Evolutionary conservation across 257 asterid species (phyloP), one percentile per base, ranked within the genome.

Genomic region (Solanum lignicaule): DNA sequence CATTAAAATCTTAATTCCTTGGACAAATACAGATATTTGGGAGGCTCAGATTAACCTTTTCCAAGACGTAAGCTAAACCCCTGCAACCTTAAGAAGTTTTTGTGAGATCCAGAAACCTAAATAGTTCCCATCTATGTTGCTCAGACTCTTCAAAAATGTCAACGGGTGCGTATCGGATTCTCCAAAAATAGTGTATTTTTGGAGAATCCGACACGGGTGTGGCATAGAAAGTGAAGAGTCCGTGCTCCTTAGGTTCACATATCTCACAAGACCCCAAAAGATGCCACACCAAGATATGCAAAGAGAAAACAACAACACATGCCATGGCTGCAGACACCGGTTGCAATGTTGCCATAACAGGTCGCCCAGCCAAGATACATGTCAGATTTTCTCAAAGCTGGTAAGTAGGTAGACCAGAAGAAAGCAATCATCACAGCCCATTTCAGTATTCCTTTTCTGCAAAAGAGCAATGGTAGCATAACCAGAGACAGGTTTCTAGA

Each of bases 311-410:
- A 11, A 27, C 29, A 36, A 82, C 29, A 81, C 9, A 18, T 12
- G 43, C 69, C 86, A 82, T 82, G 86, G 71, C 86, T 82, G 86
- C 85, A 81, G 35, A 81, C 65, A 81, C 68, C 11, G 3, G 68
- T 48, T 81, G 85, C 27, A 81, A 38, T 35, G 82, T 20, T 16
- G 86, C 87, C 31, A 3, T 16, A 33, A n/a, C 8, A 72, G 89
- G 4, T 73, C n/a, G 87, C 90, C 89, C 81, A 66, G 88, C 92
- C 90, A 88, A 87, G 91, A 89, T 73, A 82, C 92, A 73, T 88
- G 87, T 88, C 38, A 55, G 68, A 66, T 79, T 38, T 75, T n/a
- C 55, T 16, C 14, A 83, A 9, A 38, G 75, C 75, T 83, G 75
- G 52, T 12, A 39, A 35, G 2, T 75, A 13, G 33, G 38, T 13